These are phyloP conservation scores for Santalum album DNA, from an alignment of 164 flowering plant genomes.

Conservation along the genomic window DNA sequence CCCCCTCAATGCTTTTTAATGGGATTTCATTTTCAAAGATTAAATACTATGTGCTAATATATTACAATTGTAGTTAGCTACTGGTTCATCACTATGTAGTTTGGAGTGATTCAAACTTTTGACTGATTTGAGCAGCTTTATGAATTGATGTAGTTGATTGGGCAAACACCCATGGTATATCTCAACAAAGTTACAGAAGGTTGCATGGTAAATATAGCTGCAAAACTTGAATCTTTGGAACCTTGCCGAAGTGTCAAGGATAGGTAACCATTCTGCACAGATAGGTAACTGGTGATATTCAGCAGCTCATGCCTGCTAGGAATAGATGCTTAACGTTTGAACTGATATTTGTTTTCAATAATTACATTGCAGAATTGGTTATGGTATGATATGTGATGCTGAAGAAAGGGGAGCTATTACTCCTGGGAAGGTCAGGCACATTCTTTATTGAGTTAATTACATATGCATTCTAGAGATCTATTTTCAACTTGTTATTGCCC, in stretches of 20 bases:
- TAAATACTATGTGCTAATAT: too few relatives aligned
- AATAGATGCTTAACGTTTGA: not conserved
- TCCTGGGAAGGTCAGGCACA: conserved; percentile 57
- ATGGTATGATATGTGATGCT: conserved; percentile 65
- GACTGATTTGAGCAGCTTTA: too few relatives aligned
- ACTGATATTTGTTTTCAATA: not conserved
- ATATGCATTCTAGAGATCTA: too few relatives aligned
- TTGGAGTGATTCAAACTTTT: too few relatives aligned
- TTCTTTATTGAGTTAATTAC: not conserved
- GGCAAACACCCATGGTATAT: conserved; percentile 18
- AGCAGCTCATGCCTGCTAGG: not conserved
- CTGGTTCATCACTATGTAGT: too few relatives aligned
- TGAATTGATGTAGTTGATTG: conserved; percentile 18
- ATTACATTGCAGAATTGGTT: conserved; percentile 44
- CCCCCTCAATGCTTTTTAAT: too few relatives aligned
- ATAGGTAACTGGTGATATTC: too few relatives aligned
- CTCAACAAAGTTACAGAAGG: conserved; percentile 18
- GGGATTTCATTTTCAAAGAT: too few relatives aligned
- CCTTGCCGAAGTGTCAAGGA: conserved; percentile 24
- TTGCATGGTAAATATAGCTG: conserved; percentile 24
- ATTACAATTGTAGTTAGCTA: too few relatives aligned
- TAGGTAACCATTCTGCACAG: too few relatives aligned
- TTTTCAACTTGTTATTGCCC: too few relatives aligned
- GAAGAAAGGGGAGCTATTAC: conserved; percentile 65
- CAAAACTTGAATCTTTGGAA: conserved; percentile 25